A percentile compares a stretch with the other conserved stretches of the same genome.
Conservation (phyloP, 192 early-diverging fungal genomes). For the Rhizoclosmatium sp. region DNA sequence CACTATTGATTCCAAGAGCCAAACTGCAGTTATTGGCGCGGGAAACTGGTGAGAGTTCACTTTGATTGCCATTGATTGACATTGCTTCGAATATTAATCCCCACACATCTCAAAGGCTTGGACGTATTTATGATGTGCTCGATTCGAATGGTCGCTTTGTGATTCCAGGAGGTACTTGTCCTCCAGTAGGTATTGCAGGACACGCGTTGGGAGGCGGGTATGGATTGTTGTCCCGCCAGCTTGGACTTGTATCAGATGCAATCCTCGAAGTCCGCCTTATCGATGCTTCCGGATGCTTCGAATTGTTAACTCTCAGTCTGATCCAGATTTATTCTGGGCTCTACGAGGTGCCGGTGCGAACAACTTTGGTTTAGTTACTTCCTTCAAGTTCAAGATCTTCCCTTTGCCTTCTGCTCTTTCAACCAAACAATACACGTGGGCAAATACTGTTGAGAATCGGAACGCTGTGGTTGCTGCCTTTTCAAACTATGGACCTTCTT, state of each 20-base stretch:
- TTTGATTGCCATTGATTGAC: no score
- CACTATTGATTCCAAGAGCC: conserved; percentile 5
- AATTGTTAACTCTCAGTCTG: conserved; percentile 26
- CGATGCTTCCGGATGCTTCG: conserved; percentile 11
- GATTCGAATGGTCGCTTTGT: conserved; percentile 14
- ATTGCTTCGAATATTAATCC: no score
- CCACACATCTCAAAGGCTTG: background rate
- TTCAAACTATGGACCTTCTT: no score
- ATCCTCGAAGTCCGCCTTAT: conserved; percentile 34
- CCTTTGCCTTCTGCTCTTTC: background rate
- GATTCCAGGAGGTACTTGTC: conserved; percentile 27
- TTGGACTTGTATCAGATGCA: conserved; percentile 34
- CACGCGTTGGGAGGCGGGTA: conserved; percentile 36
- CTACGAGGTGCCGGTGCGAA: conserved; percentile 32
- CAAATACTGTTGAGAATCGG: no score
- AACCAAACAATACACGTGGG: no score
- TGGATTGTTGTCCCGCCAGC: conserved; percentile 30
- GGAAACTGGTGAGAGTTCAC: conserved; percentile 17
- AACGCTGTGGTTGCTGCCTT: no score
- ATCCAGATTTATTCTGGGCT: conserved; percentile 34
- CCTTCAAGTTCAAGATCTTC: conserved; percentile 29
- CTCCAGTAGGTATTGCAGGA: conserved; percentile 34
- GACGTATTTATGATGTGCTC: conserved; percentile 15
- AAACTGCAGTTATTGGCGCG: conserved; percentile 31
- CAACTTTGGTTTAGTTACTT: conserved; percentile 42